phyloP scores from a whole-genome alignment of 768 basidiomycete species.

The Lentinula sp. region DNA sequence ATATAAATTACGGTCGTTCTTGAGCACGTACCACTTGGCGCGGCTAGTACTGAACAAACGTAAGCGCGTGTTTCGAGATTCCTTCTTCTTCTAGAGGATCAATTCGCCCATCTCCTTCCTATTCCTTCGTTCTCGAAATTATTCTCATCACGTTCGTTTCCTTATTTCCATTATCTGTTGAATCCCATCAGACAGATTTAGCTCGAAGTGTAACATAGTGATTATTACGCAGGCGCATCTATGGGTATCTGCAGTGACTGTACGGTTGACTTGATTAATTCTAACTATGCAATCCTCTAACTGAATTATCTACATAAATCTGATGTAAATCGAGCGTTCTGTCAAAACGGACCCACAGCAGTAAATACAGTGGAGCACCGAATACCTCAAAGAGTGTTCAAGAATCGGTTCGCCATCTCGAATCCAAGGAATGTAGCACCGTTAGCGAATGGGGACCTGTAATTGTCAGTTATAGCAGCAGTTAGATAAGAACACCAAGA shows the following conservation, averaged over 20 bases:
- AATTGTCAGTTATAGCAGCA: conserved; percentile 1
- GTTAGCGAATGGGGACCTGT: conserved; percentile 91
- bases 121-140: no score
- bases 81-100: no score
- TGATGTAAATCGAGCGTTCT: not conserved
- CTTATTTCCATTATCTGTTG: not conserved
- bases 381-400: conserved; percentile 32
- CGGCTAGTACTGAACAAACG: not conserved
- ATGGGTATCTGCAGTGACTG: not conserved
- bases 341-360: not conserved
- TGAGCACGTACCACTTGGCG: not conserved
- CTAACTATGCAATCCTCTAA: not conserved
- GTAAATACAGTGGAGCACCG: not conserved
- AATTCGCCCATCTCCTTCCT: no score
- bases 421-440: conserved; percentile 96
- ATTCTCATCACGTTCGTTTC: not conserved
- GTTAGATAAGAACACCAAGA: conserved; percentile 3
- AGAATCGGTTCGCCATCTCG: conserved; percentile 79
- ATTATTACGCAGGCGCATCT: not conserved
- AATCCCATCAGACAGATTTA: no score
- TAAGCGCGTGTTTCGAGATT: not conserved
- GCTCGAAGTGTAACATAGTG: no score
- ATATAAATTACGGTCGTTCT: not conserved
- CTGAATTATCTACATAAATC: not conserved
- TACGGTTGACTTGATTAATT: not conserved